phyloP scores from a whole-genome alignment of 1,284 basidiomycete genomes.

The Papiliotrema terrestris region DNA sequence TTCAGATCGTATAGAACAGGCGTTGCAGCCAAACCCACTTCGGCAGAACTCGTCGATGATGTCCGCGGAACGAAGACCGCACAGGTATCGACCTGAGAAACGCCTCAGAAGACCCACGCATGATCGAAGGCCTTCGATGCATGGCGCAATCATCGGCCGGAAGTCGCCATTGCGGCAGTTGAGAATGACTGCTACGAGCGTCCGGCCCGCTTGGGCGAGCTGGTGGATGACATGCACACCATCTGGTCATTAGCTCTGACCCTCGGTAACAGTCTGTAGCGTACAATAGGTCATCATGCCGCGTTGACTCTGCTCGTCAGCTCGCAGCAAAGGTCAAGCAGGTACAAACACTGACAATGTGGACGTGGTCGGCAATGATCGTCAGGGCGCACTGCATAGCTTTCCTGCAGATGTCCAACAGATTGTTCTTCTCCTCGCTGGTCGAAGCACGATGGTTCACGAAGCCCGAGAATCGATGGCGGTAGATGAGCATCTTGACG shows the following conservation, averaged over 20 bases:
- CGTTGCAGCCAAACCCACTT: slow-evolving; percentile 55
- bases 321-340: neutral
- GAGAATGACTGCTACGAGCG: slow-evolving; percentile 74
- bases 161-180: slow-evolving; percentile 57
- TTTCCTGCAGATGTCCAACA: slow-evolving; percentile 46
- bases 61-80: slow-evolving; percentile 79
- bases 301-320: slow-evolving; percentile 52
- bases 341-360: slow-evolving; percentile 60
- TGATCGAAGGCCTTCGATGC: slow-evolving; percentile 75
- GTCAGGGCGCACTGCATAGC: slow-evolving; percentile 60
- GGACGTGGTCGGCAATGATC: slow-evolving; percentile 74
- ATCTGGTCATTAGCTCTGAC: slow-evolving; percentile 52
- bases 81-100: slow-evolving; percentile 56
- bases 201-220: slow-evolving; percentile 84
- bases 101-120: slow-evolving; percentile 71
- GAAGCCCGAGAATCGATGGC: slow-evolving; percentile 51
- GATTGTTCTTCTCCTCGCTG: slow-evolving; percentile 43
- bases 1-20: neutral
- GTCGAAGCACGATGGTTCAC: slow-evolving; percentile 48
- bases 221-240: slow-evolving; percentile 91
- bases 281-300: slow-evolving; percentile 89
- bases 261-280: slow-evolving; percentile 35
- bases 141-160: slow-evolving; percentile 65
- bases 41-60: slow-evolving; percentile 89
- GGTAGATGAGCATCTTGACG: slow-evolving; percentile 62